Percentiles rank a stretch among this genome's conserved stretches.
Evolutionary conservation across 306 rosid genomes (phyloP).

Genomic region (Heteromeles arbutifolia): DNA sequence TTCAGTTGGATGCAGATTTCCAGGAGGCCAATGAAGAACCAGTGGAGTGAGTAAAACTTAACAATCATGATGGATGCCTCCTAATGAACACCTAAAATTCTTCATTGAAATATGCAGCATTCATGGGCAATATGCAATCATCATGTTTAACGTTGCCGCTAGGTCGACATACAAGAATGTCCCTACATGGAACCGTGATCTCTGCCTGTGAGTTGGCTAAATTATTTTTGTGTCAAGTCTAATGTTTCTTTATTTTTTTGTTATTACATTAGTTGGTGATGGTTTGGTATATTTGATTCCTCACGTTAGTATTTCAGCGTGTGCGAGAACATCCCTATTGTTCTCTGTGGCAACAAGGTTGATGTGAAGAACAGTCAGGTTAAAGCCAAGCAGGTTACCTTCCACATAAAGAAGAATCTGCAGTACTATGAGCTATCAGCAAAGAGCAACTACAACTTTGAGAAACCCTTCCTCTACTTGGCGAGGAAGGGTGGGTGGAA

Average conservation of each 20-base stretch:
- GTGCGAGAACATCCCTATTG: conserved; percentile 66
- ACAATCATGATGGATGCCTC: too few relatives aligned
- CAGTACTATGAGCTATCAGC: conserved; percentile 77
- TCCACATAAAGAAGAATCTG: conserved; percentile 71
- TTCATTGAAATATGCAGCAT: conserved; percentile 26
- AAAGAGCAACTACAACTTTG: conserved; percentile 79
- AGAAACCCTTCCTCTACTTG: conserved; percentile 67
- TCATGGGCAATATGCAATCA: conserved; percentile 71
- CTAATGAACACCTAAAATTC: not conserved
- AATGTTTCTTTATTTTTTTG: not conserved
- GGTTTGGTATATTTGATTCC: not conserved
- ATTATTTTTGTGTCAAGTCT: not conserved
- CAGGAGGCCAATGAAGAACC: too few relatives aligned
- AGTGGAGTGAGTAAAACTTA: too few relatives aligned
- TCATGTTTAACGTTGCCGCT: conserved; percentile 74
- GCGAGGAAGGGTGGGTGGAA: conserved; percentile 37
- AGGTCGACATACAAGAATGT: conserved; percentile 70
- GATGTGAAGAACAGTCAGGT: conserved; percentile 52
- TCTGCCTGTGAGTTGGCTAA: conserved; percentile 39
- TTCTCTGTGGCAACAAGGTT: conserved; percentile 78
- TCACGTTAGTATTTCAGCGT: conserved; percentile 29
- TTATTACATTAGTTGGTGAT: not conserved
- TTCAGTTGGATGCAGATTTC: too few relatives aligned
- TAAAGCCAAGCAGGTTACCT: conserved; percentile 39
- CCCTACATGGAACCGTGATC: conserved; percentile 72